These are phyloP conservation scores for Coemansia pectinata DNA, from an alignment of 192 early-diverging fungal genomes.

Conservation along the genomic window DNA sequence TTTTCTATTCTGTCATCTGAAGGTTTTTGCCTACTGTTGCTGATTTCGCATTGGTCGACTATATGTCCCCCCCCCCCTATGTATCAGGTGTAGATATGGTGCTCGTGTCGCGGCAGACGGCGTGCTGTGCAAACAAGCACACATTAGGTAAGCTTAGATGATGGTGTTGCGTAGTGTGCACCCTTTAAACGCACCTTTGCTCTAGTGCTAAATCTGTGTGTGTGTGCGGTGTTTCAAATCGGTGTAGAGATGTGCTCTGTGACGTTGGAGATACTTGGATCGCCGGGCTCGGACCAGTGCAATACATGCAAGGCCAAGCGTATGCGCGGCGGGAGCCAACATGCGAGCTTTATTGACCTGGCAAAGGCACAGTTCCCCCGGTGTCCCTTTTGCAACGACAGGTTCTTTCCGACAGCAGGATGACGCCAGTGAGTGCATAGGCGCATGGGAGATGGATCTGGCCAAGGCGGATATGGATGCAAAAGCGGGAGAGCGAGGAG, in stretches of 20 bases:
- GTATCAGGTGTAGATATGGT: constrained; percentile 30
- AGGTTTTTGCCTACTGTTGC: neutral
- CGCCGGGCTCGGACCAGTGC: constrained; percentile 41
- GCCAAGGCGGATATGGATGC: constrained; percentile 2
- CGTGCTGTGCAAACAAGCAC: constrained; percentile 31
- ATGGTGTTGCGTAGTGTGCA: no score
- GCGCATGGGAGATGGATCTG: neutral
- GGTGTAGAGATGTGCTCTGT: constrained; percentile 43
- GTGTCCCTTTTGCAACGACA: constrained; percentile 40
- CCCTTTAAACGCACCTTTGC: neutral
- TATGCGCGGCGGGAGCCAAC: neutral
- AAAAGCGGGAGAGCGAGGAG: neutral
- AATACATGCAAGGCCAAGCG: constrained; percentile 38
- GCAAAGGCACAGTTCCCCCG: constrained; percentile 18
- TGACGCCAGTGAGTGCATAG: constrained; percentile 10
- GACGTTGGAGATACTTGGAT: constrained; percentile 27
- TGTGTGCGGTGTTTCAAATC: constrained; percentile 3
- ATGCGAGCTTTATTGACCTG: constrained; percentile 5
- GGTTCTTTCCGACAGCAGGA: constrained; percentile 23
- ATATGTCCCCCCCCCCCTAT: neutral
- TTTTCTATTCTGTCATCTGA: neutral
- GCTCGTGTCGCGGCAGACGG: constrained; percentile 33
- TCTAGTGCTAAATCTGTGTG: neutral
- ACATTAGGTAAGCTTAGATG: constrained; percentile 24
- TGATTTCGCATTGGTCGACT: neutral